Evolutionary conservation across 2,329 filamentous ascomycete genomes (phyloP).

Genomic region (Neonectria punicea): DNA sequence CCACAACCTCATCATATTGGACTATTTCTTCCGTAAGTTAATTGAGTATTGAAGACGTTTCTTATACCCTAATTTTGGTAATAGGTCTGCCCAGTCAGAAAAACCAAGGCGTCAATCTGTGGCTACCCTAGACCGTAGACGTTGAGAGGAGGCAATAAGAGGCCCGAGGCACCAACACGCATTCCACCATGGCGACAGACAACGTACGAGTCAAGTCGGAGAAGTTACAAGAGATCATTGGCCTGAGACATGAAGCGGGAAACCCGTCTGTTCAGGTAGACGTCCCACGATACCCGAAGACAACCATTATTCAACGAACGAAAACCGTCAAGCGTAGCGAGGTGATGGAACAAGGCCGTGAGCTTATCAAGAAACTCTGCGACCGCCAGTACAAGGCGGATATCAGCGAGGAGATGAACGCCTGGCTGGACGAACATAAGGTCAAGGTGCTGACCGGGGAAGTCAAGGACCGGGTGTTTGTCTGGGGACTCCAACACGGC

Average conservation of each 20-base stretch:
- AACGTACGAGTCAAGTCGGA: background rate
- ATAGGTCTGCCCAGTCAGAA: background rate
- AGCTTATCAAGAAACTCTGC: background rate
- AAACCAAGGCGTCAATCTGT: background rate
- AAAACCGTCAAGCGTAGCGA: background rate
- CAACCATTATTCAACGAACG: background rate
- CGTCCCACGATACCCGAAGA: background rate
- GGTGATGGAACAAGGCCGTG: background rate
- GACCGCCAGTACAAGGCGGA: background rate
- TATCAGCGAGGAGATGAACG: background rate
- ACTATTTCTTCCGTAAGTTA: background rate
- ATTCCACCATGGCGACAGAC: background rate
- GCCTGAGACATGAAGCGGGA: background rate
- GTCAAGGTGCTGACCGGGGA: conserved; percentile 6
- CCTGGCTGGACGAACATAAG: conserved; percentile 5
- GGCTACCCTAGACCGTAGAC: background rate
- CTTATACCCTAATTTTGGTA: background rate
- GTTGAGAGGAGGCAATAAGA: background rate
- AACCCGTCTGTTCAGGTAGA: background rate
- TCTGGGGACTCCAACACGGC: background rate
- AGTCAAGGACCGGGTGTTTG: background rate
- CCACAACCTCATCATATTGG: background rate
- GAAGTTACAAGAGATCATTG: background rate
- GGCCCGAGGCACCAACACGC: background rate
- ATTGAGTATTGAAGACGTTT: background rate